Evolutionary conservation across 768 basidiomycete genomes (phyloP).

Genomic region (Rossbeevera mucosa): DNA sequence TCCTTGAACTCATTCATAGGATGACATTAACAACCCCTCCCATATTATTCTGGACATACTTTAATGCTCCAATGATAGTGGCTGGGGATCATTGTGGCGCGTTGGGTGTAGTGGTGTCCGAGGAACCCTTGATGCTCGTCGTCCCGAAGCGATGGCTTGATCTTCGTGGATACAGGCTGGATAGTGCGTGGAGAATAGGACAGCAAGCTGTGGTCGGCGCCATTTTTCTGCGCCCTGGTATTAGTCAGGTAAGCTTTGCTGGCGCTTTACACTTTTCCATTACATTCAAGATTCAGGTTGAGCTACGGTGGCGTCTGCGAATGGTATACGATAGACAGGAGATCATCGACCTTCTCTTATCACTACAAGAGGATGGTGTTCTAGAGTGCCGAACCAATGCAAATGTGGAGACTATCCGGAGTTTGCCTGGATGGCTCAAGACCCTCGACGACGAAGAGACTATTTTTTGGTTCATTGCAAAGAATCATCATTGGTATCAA

Average conservation of each 20-base stretch:
- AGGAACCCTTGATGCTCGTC: conserved; percentile 40
- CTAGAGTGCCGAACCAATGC: conserved; percentile 28
- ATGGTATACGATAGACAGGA: conserved; percentile 75
- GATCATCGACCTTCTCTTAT: conserved; percentile 54
- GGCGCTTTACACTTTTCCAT: neutral
- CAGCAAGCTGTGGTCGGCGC: conserved; percentile 62
- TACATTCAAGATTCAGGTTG: conserved; percentile 40
- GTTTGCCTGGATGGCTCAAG: conserved; percentile 25
- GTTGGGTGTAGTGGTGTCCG: conserved; percentile 57
- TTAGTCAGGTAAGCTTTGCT: conserved; percentile 54
- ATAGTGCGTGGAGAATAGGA: conserved; percentile 69
- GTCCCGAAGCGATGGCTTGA: conserved; percentile 78
- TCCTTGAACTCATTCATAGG: conserved; percentile 34
- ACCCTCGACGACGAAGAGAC: conserved; percentile 48
- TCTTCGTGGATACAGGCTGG: conserved; percentile 55
- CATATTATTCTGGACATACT: conserved; percentile 66
- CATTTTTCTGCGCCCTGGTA: conserved; percentile 66
- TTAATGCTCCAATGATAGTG: conserved; percentile 51
- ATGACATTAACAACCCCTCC: conserved; percentile 49
- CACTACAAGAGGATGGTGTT: conserved; percentile 50
- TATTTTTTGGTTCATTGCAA: conserved; percentile 55
- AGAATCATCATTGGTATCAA: conserved; percentile 63
- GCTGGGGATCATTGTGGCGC: conserved; percentile 44
- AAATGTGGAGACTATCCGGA: conserved; percentile 4
- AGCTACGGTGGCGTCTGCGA: conserved; percentile 68